Conservation (phyloP, 768 basidiomycete species). For the Paxillus involutus region DNA sequence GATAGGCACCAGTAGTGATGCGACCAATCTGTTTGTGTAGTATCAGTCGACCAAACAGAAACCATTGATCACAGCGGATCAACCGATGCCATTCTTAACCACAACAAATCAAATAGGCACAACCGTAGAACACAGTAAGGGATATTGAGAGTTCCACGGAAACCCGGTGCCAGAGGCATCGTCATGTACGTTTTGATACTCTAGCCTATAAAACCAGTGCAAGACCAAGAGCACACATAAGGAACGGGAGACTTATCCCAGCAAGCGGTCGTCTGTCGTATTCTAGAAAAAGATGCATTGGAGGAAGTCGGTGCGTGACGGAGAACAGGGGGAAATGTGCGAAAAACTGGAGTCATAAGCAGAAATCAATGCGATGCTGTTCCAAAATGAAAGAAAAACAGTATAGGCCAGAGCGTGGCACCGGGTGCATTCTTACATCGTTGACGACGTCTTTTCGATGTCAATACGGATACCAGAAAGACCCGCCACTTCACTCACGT, state of each 20-base stretch:
- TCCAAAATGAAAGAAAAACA: constrained; percentile 19
- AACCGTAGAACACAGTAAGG: background rate
- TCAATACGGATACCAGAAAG: constrained; percentile 54
- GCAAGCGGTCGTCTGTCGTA: constrained; percentile 13
- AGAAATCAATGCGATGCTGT: constrained; percentile 27
- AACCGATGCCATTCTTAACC: background rate
- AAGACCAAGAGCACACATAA: constrained; percentile 7
- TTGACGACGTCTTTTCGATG: constrained; percentile 58
- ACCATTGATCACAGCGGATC: no score
- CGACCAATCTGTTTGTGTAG: no score
- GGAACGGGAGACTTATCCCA: constrained; percentile 11
- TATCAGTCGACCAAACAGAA: no score
- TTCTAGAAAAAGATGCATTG: constrained; percentile 16
- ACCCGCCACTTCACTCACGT: constrained; percentile 21
- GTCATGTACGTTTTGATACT: background rate
- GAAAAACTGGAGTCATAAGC: constrained; percentile 21
- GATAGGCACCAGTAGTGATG: no score
- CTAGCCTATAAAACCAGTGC: background rate
- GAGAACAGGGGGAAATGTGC: constrained; percentile 15
- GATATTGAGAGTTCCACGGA: background rate
- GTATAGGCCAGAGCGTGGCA: background rate
- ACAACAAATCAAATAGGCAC: background rate
- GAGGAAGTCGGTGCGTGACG: constrained; percentile 10
- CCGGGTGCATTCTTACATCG: constrained; percentile 33
- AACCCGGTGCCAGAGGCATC: background rate